These are phyloP conservation scores for Phytophthora ohioensis DNA, from an alignment of 352 stramenopile genomes.

Conservation along the genomic window DNA sequence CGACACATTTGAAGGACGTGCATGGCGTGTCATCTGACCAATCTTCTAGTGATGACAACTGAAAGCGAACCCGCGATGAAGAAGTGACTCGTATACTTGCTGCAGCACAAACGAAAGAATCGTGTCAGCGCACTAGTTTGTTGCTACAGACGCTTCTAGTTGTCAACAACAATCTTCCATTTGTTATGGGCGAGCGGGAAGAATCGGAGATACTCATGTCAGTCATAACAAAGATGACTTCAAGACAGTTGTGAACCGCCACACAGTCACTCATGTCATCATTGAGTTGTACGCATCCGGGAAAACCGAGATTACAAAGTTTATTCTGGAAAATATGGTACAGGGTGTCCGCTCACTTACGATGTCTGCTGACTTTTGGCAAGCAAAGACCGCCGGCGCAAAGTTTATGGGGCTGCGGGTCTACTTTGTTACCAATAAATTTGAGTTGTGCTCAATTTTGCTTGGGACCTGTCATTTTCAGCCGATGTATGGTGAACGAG, in stretches of 20 bases:
- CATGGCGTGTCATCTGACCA: background rate
- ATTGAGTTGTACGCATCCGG: background rate
- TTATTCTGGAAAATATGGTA: no score
- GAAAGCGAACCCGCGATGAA: background rate
- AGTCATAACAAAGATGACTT: background rate
- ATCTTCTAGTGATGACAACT: background rate
- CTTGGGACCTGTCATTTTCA: background rate
- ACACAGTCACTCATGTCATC: background rate
- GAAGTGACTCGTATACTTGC: background rate
- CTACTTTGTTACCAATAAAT: background rate
- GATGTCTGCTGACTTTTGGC: background rate
- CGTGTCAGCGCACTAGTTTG: constrained; percentile 1
- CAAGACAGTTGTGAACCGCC: background rate
- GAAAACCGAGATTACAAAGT: background rate
- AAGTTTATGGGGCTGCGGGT: background rate
- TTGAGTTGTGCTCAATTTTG: background rate
- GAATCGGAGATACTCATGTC: constrained; percentile 4
- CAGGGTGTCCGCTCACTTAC: background rate
- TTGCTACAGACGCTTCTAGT: constrained; percentile 7
- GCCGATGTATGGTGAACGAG: constrained; percentile 4
- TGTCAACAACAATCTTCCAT: constrained; percentile 11
- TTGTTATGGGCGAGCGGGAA: constrained; percentile 9
- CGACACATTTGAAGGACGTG: background rate
- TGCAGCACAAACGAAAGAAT: background rate
- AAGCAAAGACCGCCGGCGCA: background rate